Base-by-base conservation (phyloP, 306 rosid species). In the Lotus japonicus region DNA sequence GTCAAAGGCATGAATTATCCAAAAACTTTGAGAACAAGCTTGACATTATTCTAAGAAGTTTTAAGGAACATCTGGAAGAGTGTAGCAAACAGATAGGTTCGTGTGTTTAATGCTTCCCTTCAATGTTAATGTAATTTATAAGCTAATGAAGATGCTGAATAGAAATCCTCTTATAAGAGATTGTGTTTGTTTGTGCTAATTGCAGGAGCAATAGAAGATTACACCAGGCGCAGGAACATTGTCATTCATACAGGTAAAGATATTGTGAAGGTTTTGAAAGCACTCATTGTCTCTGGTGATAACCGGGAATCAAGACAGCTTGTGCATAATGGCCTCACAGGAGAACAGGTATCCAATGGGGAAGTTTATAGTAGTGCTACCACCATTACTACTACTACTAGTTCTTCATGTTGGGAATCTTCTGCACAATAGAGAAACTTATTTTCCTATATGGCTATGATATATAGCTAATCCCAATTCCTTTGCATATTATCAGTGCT, bases 181-280 rank as follows among this genome's bases (percentile, higher is more conserved):
- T 13, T 52, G 0, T 73, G 15, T 43, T 13, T 52, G 0, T 73
- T 11, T 43, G 0, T 64, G 46, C 7, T 56, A 5, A 31, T 44
- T 45, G 26, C 66, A 73, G 78, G n/a, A 0, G 17, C 13, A 28
- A 45, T 44, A 33, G 72, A 77, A 11, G 81, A 77, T 18, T 77
- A 70, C 53, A 13, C 41, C 1, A 39, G 14, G 23, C 72, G 76
- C 15, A 11, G 16, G 18, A 70, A 49, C 1, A 58, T 71, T 17
- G 44, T 77, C 13, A 6, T 8, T 21, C 54, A 41, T 6, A 64
- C 68, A 9, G 56, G 72, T 18, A 77, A 51, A 7, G 77, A 77
- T 45, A 70, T 77, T 26, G 77, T 77, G 1, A 67, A 31, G 36
- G 77, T 77, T 64, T 46, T 77, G 73, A 77, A 56, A 52, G 44